These are phyloP conservation scores for Candida corydali DNA, from an alignment of 805 yeast species.

Conservation along the genomic window DNA sequence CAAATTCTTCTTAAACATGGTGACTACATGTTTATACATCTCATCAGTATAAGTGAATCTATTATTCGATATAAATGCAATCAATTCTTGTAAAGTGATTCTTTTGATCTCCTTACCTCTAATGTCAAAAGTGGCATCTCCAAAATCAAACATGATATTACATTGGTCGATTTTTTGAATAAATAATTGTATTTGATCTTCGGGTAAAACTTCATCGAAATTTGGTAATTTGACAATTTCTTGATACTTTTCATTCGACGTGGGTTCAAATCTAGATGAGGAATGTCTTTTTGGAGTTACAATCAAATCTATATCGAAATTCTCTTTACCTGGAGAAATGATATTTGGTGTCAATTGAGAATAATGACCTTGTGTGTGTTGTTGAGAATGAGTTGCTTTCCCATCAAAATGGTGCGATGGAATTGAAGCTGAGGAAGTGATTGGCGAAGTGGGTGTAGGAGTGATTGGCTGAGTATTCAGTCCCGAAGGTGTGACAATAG, in stretches of 20 bases:
- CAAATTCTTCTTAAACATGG: slow-evolving; percentile 83
- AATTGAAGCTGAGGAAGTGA: slow-evolving; percentile 11
- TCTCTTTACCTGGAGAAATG: slow-evolving; percentile 62
- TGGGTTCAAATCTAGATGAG: slow-evolving; percentile 84
- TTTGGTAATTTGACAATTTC: slow-evolving; percentile 72
- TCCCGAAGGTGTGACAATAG: slow-evolving; percentile 6
- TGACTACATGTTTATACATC: slow-evolving; percentile 82
- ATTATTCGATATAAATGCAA: slow-evolving; percentile 79
- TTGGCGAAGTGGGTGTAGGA: slow-evolving; percentile 21
- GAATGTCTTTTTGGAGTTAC: slow-evolving; percentile 83
- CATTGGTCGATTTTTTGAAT: slow-evolving; percentile 90
- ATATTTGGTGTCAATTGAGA: slow-evolving; percentile 27
- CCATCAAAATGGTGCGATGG: slow-evolving; percentile 2
- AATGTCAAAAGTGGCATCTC: slow-evolving; percentile 87
- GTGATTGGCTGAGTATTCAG: slow-evolving; percentile 10
- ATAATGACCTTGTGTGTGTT: slow-evolving; percentile 15
- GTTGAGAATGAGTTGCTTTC: slow-evolving; percentile 19
- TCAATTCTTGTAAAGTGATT: slow-evolving; percentile 80
- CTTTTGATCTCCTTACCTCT: slow-evolving; percentile 92
- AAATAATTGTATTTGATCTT: slow-evolving; percentile 75
- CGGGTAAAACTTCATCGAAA: slow-evolving; percentile 81
- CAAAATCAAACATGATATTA: slow-evolving; percentile 88
- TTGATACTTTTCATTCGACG: slow-evolving; percentile 37
- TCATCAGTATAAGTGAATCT: slow-evolving; percentile 85
- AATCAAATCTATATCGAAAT: slow-evolving; percentile 73